These are phyloP conservation scores for Suhomyces wounanorum DNA, from an alignment of 1,139 yeast species.

Conservation along the genomic window DNA sequence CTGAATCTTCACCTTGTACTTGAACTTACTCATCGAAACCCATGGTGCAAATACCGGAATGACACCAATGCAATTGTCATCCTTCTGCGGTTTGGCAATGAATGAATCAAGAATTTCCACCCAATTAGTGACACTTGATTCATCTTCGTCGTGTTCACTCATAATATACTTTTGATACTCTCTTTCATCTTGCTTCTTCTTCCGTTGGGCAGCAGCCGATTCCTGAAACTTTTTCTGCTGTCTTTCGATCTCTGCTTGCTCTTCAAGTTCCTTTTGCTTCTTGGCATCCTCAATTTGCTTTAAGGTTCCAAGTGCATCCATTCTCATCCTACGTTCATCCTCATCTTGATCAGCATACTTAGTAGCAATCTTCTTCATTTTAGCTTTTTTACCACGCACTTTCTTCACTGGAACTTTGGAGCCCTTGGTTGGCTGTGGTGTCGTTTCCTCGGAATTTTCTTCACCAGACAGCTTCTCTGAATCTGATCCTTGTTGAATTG, in stretches of 20 bases:
- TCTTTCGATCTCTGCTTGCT: constrained; percentile 28
- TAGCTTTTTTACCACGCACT: constrained; percentile 83
- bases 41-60: constrained; percentile 95
- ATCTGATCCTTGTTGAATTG: neutral
- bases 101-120: constrained; percentile 44
- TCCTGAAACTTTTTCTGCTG: constrained; percentile 28
- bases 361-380: constrained; percentile 75
- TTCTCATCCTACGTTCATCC: constrained; percentile 70
- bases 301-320: constrained; percentile 82
- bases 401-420: constrained; percentile 16
- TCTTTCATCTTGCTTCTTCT: constrained; percentile 38
- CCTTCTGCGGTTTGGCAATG: constrained; percentile 43
- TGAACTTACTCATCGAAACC: constrained; percentile 70
- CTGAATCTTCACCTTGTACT: constrained; percentile 81
- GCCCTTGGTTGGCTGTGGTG: constrained; percentile 15
- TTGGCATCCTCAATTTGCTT: constrained; percentile 58
- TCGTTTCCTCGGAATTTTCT: neutral
- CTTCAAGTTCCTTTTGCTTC: constrained; percentile 27
- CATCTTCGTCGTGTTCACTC: constrained; percentile 38
- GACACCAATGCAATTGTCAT: constrained; percentile 54
- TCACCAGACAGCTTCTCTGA: neutral
- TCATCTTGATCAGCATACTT: constrained; percentile 93
- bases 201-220: constrained; percentile 17
- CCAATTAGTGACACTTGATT: constrained; percentile 34
- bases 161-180: constrained; percentile 51